A percentile compares a stretch with the other conserved stretches of the same genome.
These are phyloP conservation scores for Wolfiporia cocos DNA, from an alignment of 1,284 basidiomycete species.

Conservation along the genomic window DNA sequence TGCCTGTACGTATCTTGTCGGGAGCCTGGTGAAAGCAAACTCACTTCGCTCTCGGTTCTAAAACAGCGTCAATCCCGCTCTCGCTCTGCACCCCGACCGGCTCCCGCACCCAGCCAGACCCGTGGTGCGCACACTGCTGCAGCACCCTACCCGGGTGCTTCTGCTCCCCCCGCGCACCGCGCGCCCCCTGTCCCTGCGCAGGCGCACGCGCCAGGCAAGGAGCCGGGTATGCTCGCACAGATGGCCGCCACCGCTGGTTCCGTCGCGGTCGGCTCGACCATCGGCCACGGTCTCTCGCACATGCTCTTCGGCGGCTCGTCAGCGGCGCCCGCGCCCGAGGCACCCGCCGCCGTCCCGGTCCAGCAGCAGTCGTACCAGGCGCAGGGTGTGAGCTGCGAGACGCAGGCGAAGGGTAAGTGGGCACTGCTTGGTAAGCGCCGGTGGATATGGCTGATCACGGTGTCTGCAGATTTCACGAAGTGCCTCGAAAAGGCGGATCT, in stretches of 20 bases:
- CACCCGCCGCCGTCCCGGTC: conserved; percentile 31
- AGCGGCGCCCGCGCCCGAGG: conserved; percentile 37
- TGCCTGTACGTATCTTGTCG: conserved; percentile 49
- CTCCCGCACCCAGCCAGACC: conserved; percentile 37
- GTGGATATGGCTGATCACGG: conserved; percentile 1
- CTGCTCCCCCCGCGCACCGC: conserved; percentile 34
- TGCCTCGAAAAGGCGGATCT: conserved; percentile 76
- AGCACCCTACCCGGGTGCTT: conserved; percentile 38
- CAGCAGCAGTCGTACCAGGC: conserved; percentile 36
- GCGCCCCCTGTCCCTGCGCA: conserved; percentile 25
- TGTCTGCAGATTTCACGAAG: conserved; percentile 57
- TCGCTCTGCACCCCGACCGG: conserved; percentile 39
- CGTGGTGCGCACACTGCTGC: conserved; percentile 34
- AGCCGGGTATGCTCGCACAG: conserved; percentile 66
- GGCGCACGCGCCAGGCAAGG: conserved; percentile 21
- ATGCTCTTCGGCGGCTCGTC: conserved; percentile 76
- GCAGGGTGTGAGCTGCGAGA: conserved; percentile 49
- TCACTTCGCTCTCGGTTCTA: conserved; percentile 10
- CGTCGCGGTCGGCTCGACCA: conserved; percentile 78
- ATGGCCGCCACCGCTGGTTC: conserved; percentile 90
- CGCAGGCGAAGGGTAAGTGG: conserved; percentile 63
- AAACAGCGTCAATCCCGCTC: conserved; percentile 52
- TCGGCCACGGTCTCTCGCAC: conserved; percentile 78
- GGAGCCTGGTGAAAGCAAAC: neutral
- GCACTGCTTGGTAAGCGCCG: conserved; percentile 3